Base-by-base conservation (phyloP, 345 rosid species). In the Nephelium lappaceum region DNA sequence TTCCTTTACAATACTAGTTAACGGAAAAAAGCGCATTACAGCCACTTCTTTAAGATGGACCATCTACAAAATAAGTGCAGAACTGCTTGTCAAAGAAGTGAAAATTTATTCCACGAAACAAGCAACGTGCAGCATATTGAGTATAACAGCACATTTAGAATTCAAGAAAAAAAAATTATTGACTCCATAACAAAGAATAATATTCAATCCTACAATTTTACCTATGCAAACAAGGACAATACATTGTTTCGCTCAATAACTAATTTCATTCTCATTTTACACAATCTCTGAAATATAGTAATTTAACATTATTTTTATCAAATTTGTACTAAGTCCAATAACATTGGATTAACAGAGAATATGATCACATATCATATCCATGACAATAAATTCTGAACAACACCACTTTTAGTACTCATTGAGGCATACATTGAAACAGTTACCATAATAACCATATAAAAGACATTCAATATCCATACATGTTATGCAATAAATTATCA, bases 31-130 rank as follows among this genome's bases (percentile, higher is more conserved):
- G n/a, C n/a, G n/a, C n/a, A n/a, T n/a, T n/a, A n/a, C n/a, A n/a
- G n/a, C n/a, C n/a, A n/a, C n/a, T n/a, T n/a, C n/a, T n/a, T n/a
- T n/a, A n/a, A n/a, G 83, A 62, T 84, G 82, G 73, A 81, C 85
- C 81, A 93, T 93, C 98, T 93, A 90, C 95, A 96, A 90, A 90
- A 90, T 83, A 92, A 95, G 86, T 85, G 86, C 84, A 92, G 80
- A 90, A 93, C 97, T 90, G 92, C 96, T 90, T 81, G 94, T 94
- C 95, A 93, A 92, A 83, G 80, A 84, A 85, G 83, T 86, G 86
- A 82, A 82, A 82, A 86, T 87, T 92, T 92, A 93, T 91, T 85
- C 77, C 72, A 67, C 66, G 93, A 85, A 88, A 84, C 73, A 75
- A 82, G 57, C 53, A 65, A 64, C 83, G 86, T 86, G 87, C 83